A percentile compares a stretch with the other conserved stretches of the same genome.
Evolutionary conservation across 2,329 filamentous ascomycete species (phyloP).

Genomic region (Pseudocercospora macadamiae): DNA sequence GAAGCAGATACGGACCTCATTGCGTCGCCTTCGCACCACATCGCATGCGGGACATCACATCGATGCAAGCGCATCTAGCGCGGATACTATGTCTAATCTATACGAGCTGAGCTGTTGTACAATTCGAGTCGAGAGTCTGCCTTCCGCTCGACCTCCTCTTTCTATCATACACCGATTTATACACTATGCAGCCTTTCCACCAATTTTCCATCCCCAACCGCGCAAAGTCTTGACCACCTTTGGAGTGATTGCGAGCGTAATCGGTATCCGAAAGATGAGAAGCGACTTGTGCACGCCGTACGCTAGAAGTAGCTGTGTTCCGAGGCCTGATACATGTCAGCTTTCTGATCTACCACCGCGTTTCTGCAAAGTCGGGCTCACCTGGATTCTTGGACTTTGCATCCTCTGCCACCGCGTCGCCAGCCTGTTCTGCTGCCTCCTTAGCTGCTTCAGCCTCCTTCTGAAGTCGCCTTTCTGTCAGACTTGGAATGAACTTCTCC

Average conservation of each 20-base stretch:
- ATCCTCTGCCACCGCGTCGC: constrained; percentile 38
- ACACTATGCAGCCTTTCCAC: constrained; percentile 54
- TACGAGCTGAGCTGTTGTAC: constrained; percentile 13
- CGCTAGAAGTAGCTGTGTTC: constrained; percentile 87
- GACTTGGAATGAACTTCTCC: constrained; percentile 61
- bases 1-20: too few species aligned
- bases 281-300: constrained; percentile 98
- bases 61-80: too few species aligned
- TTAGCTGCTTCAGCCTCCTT: constrained; percentile 20
- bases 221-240: constrained; percentile 90
- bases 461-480: constrained; percentile 28
- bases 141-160: not conserved
- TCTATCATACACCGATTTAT: constrained; percentile 5
- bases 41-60: too few species aligned
- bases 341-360: not conserved
- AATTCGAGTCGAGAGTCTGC: constrained; percentile 14
- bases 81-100: constrained; percentile 1
- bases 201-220: constrained; percentile 93
- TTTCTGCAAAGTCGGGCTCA: constrained; percentile 15
- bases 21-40: too few species aligned
- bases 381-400: constrained; percentile 21
- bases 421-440: constrained; percentile 49
- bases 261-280: constrained; percentile 91
- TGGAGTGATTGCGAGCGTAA: constrained; percentile 86
- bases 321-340: constrained; percentile 55